phyloP scores from a whole-genome alignment of 2,329 filamentous ascomycete species.

The Paracoccidioides brasiliensis region DNA sequence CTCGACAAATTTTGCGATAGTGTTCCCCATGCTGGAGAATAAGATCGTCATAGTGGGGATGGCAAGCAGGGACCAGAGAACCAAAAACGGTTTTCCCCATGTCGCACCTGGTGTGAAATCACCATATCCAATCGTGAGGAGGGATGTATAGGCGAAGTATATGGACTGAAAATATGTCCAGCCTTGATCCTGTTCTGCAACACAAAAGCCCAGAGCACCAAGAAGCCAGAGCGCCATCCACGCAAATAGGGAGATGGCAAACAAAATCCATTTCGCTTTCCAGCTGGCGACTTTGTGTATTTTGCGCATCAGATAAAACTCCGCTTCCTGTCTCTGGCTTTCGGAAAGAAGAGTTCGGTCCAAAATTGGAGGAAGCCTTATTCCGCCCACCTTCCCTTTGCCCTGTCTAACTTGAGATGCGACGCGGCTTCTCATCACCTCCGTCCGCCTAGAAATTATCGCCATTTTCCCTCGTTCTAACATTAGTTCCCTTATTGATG shows the following conservation, averaged over 20 bases:
- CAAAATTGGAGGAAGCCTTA: slow-evolving; percentile 3
- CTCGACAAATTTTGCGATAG: slow-evolving; percentile 38
- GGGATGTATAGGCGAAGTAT: slow-evolving; percentile 27
- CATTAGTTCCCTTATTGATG: slow-evolving; percentile 25
- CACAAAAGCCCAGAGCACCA: slow-evolving; percentile 25
- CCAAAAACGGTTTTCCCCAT: slow-evolving; percentile 27
- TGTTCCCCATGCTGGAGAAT: slow-evolving; percentile 28
- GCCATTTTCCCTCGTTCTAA: slow-evolving; percentile 27
- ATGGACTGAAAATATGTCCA: slow-evolving; percentile 29
- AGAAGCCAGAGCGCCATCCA: slow-evolving; percentile 34
- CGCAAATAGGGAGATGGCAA: slow-evolving; percentile 24
- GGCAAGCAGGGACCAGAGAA: slow-evolving; percentile 29
- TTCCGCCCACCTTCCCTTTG: slow-evolving; percentile 5
- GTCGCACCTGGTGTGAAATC: slow-evolving; percentile 23
- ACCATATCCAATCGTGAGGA: slow-evolving; percentile 30
- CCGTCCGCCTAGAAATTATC: slow-evolving; percentile 22
- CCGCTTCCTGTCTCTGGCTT: slow-evolving; percentile 19
- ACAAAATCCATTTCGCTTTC: slow-evolving; percentile 31
- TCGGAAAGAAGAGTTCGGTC: slow-evolving; percentile 11
- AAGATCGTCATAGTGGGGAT: slow-evolving; percentile 29
- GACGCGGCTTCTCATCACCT: slow-evolving; percentile 21
- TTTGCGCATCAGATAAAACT: slow-evolving; percentile 35
- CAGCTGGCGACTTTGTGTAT: slow-evolving; percentile 30
- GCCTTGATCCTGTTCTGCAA: slow-evolving; percentile 18
- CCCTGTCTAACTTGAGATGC: slow-evolving; percentile 16